Evolutionary conservation across 2,329 filamentous ascomycete genomes (phyloP).

Genomic region (Neocatenulostroma microsporum): DNA sequence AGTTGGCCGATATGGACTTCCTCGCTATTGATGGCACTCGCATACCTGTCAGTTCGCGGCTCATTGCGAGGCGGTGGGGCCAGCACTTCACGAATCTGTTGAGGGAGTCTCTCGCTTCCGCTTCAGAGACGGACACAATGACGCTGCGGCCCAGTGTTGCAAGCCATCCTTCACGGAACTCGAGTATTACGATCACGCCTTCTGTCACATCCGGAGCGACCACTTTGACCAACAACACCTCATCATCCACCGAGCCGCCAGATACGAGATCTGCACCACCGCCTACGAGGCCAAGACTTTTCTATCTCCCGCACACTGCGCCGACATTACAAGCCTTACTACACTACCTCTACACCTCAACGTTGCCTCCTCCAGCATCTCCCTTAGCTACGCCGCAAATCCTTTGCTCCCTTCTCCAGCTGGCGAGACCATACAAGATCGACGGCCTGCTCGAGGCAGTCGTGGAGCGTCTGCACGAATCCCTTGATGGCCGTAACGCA

Average conservation of each 20-base stretch:
- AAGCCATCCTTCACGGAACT: conserved; percentile 59
- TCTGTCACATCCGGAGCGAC: conserved; percentile 45
- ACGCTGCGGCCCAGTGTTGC: conserved; percentile 58
- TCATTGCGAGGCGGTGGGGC: conserved; percentile 83
- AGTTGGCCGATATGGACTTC: conserved; percentile 94
- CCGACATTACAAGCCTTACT: conserved; percentile 84
- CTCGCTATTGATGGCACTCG: conserved; percentile 84
- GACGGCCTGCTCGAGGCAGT: conserved; percentile 89
- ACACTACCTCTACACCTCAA: conserved; percentile 88
- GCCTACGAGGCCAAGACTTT: conserved; percentile 65
- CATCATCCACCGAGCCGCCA: conserved; percentile 40
- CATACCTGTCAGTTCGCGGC: conserved; percentile 85
- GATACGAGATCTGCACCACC: conserved; percentile 48
- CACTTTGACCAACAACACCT: conserved; percentile 40
- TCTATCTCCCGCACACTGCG: conserved; percentile 89
- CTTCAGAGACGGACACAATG: conserved; percentile 62
- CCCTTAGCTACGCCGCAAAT: conserved; percentile 88
- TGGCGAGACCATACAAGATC: conserved; percentile 85
- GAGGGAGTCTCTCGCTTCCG: conserved; percentile 65
- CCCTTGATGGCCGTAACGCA: conserved; percentile 87
- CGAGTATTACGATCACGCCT: conserved; percentile 76
- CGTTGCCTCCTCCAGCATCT: conserved; percentile 67
- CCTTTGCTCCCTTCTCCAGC: conserved; percentile 86
- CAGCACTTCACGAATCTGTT: conserved; percentile 92
- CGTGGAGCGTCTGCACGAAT: conserved; percentile 79